These are phyloP conservation scores for Termitomyces sp. DNA, from an alignment of 768 basidiomycete genomes.

Conservation along the genomic window DNA sequence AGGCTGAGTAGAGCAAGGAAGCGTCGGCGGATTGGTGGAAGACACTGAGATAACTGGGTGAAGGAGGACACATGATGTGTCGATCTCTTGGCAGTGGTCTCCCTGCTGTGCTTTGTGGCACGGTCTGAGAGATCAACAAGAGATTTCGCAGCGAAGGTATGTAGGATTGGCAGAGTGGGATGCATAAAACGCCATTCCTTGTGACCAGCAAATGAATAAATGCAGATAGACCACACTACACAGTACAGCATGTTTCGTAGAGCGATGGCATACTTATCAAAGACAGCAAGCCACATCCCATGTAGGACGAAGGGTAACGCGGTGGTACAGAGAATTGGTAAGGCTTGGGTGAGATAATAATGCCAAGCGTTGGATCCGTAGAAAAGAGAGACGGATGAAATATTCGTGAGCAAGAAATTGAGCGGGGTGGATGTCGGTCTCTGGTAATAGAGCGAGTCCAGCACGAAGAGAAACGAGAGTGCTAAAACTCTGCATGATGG, in stretches of 20 bases:
- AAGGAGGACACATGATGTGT: not conserved
- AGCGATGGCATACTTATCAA: constrained; percentile 20
- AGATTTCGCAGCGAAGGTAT: constrained; percentile 72
- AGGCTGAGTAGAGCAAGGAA: constrained; percentile 43
- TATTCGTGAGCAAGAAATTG: constrained; percentile 80
- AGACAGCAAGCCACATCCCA: constrained; percentile 40
- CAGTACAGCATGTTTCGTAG: constrained; percentile 41
- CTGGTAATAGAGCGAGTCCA: constrained; percentile 74
- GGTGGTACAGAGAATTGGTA: constrained; percentile 78
- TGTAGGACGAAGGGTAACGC: constrained; percentile 67
- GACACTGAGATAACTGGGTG: constrained; percentile 2
- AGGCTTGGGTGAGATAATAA: constrained; percentile 81
- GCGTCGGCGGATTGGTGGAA: constrained; percentile 26
- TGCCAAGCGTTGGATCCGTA: constrained; percentile 86
- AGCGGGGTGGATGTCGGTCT: constrained; percentile 65
- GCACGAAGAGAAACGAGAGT: constrained; percentile 25
- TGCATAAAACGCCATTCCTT: constrained; percentile 99
- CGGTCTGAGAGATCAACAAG: constrained; percentile 43
- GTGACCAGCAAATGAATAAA: constrained; percentile 83
- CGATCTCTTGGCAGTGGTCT: not conserved
- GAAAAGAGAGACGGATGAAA: constrained; percentile 84
- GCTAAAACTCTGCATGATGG: constrained; percentile 17
- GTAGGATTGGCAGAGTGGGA: constrained; percentile 79
- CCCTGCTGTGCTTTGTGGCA: constrained; percentile 1
- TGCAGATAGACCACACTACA: constrained; percentile 52